Base-by-base conservation (phyloP, 2,329 filamentous ascomycete genomes). In the Fusarium solani-melongenae region DNA sequence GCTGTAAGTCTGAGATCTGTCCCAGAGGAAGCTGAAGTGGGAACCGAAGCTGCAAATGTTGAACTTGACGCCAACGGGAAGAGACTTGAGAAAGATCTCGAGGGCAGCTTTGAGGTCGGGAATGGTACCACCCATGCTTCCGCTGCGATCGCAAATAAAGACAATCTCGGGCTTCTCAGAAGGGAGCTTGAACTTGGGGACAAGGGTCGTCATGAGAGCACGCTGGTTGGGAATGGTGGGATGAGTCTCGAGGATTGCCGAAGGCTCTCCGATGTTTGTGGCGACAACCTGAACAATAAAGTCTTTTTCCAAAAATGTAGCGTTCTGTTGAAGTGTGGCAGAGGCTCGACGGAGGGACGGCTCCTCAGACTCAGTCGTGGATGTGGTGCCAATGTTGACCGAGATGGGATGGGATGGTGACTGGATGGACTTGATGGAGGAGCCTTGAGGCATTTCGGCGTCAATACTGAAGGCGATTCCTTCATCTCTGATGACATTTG, bases 91-190 rank as follows among this genome's bases (percentile, higher is more conserved):
- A 73, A 93, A 93, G 24, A 93, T 83, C 6, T 87, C 85, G 24
- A 93, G 83, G 0, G 91, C 90, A 1, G 86, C 81, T 27, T 86
- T 82, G 4, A 92, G 84, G 34, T 90, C 86, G 1, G 74, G 70
- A 2, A 92, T 92, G 41, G 87, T 88, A 1, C 80, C 77, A 0
- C 46, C 29, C 91, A 93, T 93, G 67, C 91, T 93, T 0, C 91
- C 92, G 64, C 91, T 93, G 60, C 92, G 88, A 78, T 95, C 93
- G 64, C 91, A 92, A 6, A 95, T 83, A 73, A 95, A 94, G 20
- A 94, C 88, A 24, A 95, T 87, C 77, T 95, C 92, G 5, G 86
- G 84, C 62, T 79, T 81, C 10, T 86, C 84, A 0, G 86, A 78
- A 0, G 89, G 88, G 0, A 93, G 82, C n/a, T 85, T 84, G 81